Conservation (phyloP, 371 early-diverging fungal genomes). For the Apophysomyces variabilis region DNA sequence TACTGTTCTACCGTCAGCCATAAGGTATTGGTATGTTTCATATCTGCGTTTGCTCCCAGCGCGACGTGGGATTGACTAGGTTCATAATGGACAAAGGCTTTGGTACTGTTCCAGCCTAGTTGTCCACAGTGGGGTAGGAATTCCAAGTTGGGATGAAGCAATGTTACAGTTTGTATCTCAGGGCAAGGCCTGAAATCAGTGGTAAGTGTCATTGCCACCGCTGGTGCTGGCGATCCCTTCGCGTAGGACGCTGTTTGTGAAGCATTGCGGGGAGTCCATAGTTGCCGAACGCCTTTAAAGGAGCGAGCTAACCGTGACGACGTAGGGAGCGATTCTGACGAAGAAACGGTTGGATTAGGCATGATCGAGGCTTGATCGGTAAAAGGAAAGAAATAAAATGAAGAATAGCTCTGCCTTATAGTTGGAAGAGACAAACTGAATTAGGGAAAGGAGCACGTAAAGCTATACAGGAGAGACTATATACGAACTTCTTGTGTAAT, state of each 20-base stretch:
- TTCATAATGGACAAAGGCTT: conserved; percentile 45
- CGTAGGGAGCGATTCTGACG: conserved; percentile 11
- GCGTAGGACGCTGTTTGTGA: neutral
- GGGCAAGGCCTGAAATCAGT: conserved; percentile 23
- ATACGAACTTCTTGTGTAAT: conserved; percentile 11
- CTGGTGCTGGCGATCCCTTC: neutral
- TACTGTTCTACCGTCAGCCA: conserved; percentile 40
- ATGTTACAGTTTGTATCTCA: conserved; percentile 18
- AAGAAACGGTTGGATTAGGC: conserved; percentile 6
- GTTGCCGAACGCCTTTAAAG: conserved; percentile 8
- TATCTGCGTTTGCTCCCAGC: conserved; percentile 33
- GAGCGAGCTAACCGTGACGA: conserved; percentile 4
- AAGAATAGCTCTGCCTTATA: conserved; percentile 11
- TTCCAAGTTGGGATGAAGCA: conserved; percentile 20
- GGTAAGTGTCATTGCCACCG: conserved; percentile 34
- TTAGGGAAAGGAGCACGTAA: conserved; percentile 11
- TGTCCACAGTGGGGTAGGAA: conserved; percentile 26
- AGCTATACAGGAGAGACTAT: conserved; percentile 4
- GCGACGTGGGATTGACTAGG: conserved; percentile 32
- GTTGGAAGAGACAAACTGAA: conserved; percentile 7
- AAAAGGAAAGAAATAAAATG: conserved; percentile 1
- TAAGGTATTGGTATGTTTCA: conserved; percentile 27
- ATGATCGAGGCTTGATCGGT: conserved; percentile 4
- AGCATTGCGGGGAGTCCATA: conserved; percentile 5
- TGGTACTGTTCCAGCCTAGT: conserved; percentile 14